phyloP scores from a whole-genome alignment of 2,329 filamentous ascomycete species.

The Akanthomyces muscarius region DNA sequence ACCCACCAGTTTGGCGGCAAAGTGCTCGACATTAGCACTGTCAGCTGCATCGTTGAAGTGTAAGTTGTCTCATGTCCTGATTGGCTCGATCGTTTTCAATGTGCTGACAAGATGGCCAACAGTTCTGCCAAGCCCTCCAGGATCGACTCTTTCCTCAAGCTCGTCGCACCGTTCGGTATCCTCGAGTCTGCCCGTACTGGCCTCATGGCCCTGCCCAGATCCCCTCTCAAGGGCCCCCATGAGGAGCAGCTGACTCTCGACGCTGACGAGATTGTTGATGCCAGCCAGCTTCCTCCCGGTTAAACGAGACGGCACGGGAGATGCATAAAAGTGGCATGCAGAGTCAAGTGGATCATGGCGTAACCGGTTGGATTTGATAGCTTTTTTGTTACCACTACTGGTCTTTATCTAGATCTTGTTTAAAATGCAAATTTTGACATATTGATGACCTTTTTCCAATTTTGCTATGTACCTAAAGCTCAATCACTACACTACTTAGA shows the following conservation, averaged over 20 bases:
- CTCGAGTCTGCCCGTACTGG: slow-evolving; percentile 93
- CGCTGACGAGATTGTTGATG: slow-evolving; percentile 90
- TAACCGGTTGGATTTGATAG: slow-evolving; percentile 19
- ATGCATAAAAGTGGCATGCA: slow-evolving; percentile 1
- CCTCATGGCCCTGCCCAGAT: slow-evolving; percentile 93
- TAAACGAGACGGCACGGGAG: slow-evolving; percentile 39
- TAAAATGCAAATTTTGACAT: slow-evolving; percentile 8
- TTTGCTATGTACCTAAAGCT: not conserved
- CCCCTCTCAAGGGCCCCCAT: slow-evolving; percentile 71
- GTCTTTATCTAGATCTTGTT: slow-evolving; percentile 12
- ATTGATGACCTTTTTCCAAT: not conserved
- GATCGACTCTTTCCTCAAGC: slow-evolving; percentile 97
- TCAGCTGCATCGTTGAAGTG: slow-evolving; percentile 97
- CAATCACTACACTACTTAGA: slow-evolving; percentile 35
- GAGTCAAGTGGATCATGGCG: slow-evolving; percentile 21
- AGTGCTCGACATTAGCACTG: slow-evolving; percentile 95
- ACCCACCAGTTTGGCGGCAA: slow-evolving; percentile 98
- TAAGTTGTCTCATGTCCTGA: slow-evolving; percentile 46
- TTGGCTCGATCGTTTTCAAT: no score
- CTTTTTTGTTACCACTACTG: slow-evolving; percentile 12
- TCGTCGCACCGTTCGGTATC: slow-evolving; percentile 91
- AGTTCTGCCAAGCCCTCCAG: slow-evolving; percentile 88
- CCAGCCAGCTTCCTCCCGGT: slow-evolving; percentile 87
- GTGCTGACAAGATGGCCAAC: slow-evolving; percentile 2
- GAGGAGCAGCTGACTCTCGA: slow-evolving; percentile 74